These are phyloP conservation scores for Cystobasidium slooffiae DNA, from an alignment of 1,284 basidiomycete species.

Conservation along the genomic window DNA sequence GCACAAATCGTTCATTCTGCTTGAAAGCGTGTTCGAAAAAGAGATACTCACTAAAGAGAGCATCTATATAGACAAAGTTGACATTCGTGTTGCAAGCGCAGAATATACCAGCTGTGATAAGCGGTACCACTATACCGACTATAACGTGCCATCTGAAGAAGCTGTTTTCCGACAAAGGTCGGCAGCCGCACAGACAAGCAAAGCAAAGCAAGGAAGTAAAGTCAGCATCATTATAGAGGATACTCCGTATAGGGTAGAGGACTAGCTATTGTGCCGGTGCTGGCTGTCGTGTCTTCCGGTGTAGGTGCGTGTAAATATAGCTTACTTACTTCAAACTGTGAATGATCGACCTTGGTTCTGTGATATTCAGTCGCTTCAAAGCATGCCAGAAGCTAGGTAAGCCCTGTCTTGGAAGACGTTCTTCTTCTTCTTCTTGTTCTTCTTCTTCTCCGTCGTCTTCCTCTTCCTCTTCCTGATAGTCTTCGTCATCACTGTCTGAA, in stretches of 20 bases:
- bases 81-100: constrained; percentile 31
- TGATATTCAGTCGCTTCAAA: constrained; percentile 4
- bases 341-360: constrained; percentile 4
- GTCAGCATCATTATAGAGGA: no score
- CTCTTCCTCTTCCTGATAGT: background rate
- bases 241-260: no score
- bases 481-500: background rate
- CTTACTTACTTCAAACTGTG: constrained; percentile 15
- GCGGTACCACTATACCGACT: constrained; percentile 14
- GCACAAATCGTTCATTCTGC: background rate
- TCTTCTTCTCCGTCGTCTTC: background rate
- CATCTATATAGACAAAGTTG: constrained; percentile 21
- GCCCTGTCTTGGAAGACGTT: constrained; percentile 15
- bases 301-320: background rate
- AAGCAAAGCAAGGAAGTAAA: background rate
- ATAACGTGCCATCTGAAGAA: constrained; percentile 39
- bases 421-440: background rate
- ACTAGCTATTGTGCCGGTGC: no score
- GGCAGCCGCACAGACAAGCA: background rate
- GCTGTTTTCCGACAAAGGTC: background rate
- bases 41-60: constrained; percentile 33
- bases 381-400: constrained; percentile 18
- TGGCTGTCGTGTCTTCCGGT: background rate
- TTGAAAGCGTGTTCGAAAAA: background rate
- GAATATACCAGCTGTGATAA: constrained; percentile 20